Conservation (phyloP, 768 basidiomycete species). For the Lactifluus rugatus region DNA sequence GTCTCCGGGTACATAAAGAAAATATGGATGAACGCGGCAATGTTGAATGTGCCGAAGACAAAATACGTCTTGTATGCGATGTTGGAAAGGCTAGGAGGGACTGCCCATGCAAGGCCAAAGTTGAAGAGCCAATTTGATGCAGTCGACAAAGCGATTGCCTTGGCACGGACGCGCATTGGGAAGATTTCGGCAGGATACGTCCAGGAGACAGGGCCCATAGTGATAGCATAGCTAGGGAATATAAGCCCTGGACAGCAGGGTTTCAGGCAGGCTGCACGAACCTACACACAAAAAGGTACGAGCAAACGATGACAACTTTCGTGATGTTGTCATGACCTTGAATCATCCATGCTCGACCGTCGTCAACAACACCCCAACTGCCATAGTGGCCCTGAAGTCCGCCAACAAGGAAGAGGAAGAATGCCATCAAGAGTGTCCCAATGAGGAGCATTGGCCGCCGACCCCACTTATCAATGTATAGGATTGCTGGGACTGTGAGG, state of each 20-base stretch:
- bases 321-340: constrained; percentile 43
- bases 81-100: constrained; percentile 54
- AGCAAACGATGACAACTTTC: constrained; percentile 65
- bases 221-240: constrained; percentile 25
- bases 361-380: constrained; percentile 44
- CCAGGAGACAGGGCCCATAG: constrained; percentile 70
- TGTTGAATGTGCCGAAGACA: constrained; percentile 71
- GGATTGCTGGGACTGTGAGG: constrained; percentile 37
- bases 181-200: constrained; percentile 42
- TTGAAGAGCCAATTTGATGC: constrained; percentile 40
- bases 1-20: constrained; percentile 79
- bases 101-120: constrained; percentile 43
- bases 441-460: constrained; percentile 64
- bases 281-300: constrained; percentile 64
- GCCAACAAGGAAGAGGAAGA: constrained; percentile 71
- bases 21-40: constrained; percentile 59
- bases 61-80: constrained; percentile 74
- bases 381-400: constrained; percentile 63
- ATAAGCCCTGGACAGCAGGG: not conserved
- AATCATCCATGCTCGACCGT: constrained; percentile 50
- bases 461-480: constrained; percentile 72
- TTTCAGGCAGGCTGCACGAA: constrained; percentile 1
- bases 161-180: constrained; percentile 30
- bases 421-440: constrained; percentile 60
- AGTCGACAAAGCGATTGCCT: constrained; percentile 33